These are phyloP conservation scores for Plantago rigida DNA, from an alignment of 305 asterid species.

Conservation along the genomic window DNA sequence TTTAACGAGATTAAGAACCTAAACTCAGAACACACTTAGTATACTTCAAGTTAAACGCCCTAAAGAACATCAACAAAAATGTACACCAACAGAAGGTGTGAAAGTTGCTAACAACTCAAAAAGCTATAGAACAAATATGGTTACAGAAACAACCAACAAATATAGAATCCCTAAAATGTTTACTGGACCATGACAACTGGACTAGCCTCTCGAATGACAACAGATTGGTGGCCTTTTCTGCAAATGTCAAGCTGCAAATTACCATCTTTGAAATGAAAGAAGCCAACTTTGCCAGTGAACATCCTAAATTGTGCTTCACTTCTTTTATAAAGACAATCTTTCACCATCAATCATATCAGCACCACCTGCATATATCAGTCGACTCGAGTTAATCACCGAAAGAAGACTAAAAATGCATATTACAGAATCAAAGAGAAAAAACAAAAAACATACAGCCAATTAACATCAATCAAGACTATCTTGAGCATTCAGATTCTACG, in stretches of 20 bases:
- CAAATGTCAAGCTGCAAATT: slow-evolving; percentile 24
- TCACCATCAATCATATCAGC: slow-evolving; percentile 11
- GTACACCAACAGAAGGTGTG: slow-evolving; percentile 15
- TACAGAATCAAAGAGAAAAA: neutral
- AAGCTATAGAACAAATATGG: slow-evolving; percentile 12
- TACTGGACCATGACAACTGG: slow-evolving; percentile 19
- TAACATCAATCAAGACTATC: neutral
- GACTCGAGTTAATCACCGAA: slow-evolving; percentile 22
- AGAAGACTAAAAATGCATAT: neutral
- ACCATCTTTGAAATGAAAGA: slow-evolving; percentile 19
- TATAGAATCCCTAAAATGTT: slow-evolving; percentile 23
- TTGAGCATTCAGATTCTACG: neutral
- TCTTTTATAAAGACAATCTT: slow-evolving; percentile 23
- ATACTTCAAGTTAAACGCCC: slow-evolving; percentile 20
- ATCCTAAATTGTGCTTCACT: slow-evolving; percentile 24
- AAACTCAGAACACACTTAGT: slow-evolving; percentile 22
- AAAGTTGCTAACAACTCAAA: slow-evolving; percentile 17
- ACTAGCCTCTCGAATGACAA: slow-evolving; percentile 26
- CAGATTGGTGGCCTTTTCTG: slow-evolving; percentile 11
- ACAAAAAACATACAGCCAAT: too few relatives aligned
- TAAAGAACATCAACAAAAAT: slow-evolving; percentile 22
- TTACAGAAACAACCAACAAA: slow-evolving; percentile 21
- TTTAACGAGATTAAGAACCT: slow-evolving; percentile 20
- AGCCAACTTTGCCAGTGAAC: slow-evolving; percentile 25
- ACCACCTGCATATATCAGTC: slow-evolving; percentile 35